Evolutionary conservation across 805 yeast species (phyloP), one percentile per base, ranked within the genome.

Genomic region (Phaffomyces thermotolerans): DNA sequence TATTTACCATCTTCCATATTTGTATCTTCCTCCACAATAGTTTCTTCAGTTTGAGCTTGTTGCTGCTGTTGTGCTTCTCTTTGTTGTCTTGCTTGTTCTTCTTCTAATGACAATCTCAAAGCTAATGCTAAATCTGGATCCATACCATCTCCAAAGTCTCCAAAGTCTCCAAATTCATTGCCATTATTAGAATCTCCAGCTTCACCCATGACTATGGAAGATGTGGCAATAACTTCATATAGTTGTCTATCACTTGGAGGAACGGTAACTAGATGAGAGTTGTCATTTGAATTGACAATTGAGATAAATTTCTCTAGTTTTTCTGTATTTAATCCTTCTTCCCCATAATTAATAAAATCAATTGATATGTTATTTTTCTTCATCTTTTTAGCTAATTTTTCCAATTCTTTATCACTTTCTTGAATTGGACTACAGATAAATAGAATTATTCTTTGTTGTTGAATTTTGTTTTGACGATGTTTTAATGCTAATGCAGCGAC

Each of bases 101-200:
- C 99, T 60, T 93, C 98, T 57, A 93, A 72, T 1, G 98, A 91
- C 64, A 93, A 72, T 60, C 98, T 80, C 57, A 93, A 76, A 1
- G 98, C 99, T 72, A 93, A 73, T 0, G 98, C 99, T 60, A 93
- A 76, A 65, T 93, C 99, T 29, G 98, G 98, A 57, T 93, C 99
- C 79, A 88, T 84, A 52, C 81, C 80, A 64, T 91, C 98, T 41
- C 81, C 84, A 57, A 82, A 73, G 45, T 80, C 87, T 40, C 69
- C 75, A 46, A 70, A 73, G 20, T 67, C 73, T n/a, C 65, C 74
- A 24, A 64, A 75, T 23, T 65, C 70, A 40, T 68, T 74, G 12
- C 71, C 76, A 18, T 66, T 75, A 35, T 61, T 66, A 30, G 64
- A 68, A 35, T 58, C 61, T 17, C 70, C 76, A 37, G 60, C 61